Evolutionary conservation across 108 stramenopile genomes (phyloP).

Genomic region (Cyclotella baltica): DNA sequence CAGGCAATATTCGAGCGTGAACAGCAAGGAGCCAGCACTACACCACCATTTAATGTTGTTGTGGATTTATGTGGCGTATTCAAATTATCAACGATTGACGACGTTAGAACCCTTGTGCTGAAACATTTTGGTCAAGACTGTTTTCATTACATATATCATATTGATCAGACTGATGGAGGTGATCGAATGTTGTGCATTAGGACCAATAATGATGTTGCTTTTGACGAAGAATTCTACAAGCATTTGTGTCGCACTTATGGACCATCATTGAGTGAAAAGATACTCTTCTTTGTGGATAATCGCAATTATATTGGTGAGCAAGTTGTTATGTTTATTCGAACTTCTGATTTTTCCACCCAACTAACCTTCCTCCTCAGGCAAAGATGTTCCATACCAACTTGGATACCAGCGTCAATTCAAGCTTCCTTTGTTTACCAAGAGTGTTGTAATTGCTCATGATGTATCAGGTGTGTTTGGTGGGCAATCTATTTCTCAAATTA

Average conservation of each 20-base stretch:
- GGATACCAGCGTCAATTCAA: constrained; percentile 52
- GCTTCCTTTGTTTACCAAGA: constrained; percentile 50
- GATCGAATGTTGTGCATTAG: constrained; percentile 61
- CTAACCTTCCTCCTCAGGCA: constrained; percentile 1
- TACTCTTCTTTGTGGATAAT: constrained; percentile 61
- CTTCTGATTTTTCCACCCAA: not conserved
- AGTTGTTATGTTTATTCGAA: not conserved
- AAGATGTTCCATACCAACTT: constrained; percentile 53
- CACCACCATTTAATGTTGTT: constrained; percentile 57
- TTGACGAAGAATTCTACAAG: constrained; percentile 67
- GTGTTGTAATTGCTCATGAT: constrained; percentile 65
- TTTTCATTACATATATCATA: constrained; percentile 64
- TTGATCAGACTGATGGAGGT: constrained; percentile 61
- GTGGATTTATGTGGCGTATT: constrained; percentile 66
- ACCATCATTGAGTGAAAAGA: constrained; percentile 38
- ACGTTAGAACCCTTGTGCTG: constrained; percentile 45
- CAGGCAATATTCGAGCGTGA: constrained; percentile 51
- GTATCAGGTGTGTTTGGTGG: constrained; percentile 22
- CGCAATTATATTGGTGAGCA: constrained; percentile 56
- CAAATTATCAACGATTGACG: constrained; percentile 57
- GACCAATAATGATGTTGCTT: constrained; percentile 56
- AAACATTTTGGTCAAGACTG: constrained; percentile 51
- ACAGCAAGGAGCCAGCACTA: not conserved
- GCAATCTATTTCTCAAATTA: not conserved
- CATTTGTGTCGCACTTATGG: constrained; percentile 55